Evolutionary conservation across 768 basidiomycete genomes (phyloP), one percentile per base, ranked within the genome.

Genomic region (Tremella mesenterica): DNA sequence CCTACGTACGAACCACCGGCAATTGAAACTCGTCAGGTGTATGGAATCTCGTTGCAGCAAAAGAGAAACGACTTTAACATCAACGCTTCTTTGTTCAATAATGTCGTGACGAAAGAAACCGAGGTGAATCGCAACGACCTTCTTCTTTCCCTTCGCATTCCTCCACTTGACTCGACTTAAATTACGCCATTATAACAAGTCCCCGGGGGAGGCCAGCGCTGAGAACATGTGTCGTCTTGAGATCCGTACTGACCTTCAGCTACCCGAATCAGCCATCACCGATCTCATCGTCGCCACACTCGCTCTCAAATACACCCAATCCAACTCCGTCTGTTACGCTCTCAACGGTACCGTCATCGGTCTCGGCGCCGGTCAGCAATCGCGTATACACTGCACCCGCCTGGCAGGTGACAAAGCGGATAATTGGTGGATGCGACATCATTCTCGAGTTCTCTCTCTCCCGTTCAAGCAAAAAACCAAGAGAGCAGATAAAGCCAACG

Each of bases 401-500:
- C 84, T 99, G 41, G 95, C 95, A 2, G 95, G 95, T 2, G 82
- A 84, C 48, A 97, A 99, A 76, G 91, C 93, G n/a, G 95, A 99
- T 76, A 80, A 90, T 60, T 99, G 95, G 95, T 97, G 95, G 93
- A 80, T 97, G 51, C 85, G 95, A 12, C 91, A 97, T 77, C 91
- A 97, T 76, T 85, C 92, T 1, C 84, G 86, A 43, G 93, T 95
- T 39, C 84, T 96, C 57, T 78, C 80, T 3, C 81, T 99, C 21
- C 88, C 93, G 1, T 99, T 96, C 81, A 96, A 93, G 73, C 90
- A 91, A 70, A 92, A 92, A 38, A 85, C 88, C 62, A 97, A 97
- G 79, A 84, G 95, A 48, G 90, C 95, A 1, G 95, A 99, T 65
- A 96, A 95, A 75, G 89, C 93, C 28, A 97, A 97, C 75, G 95